These are phyloP conservation scores for Lactarius akahatsu DNA, from an alignment of 768 basidiomycete species.

Conservation along the genomic window DNA sequence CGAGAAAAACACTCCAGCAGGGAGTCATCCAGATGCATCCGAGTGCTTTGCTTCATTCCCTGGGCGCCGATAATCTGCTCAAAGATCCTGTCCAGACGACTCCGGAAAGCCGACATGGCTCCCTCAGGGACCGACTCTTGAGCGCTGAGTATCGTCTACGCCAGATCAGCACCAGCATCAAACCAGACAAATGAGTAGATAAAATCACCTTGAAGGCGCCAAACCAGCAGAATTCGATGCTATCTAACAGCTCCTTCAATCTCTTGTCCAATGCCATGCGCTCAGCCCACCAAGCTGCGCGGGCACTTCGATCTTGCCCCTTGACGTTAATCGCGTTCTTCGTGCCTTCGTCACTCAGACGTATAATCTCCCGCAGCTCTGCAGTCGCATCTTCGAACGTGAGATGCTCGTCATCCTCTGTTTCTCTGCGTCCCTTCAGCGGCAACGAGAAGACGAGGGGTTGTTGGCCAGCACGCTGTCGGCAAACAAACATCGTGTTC, in stretches of 20 bases:
- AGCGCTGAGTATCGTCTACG: constrained; percentile 62
- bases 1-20: constrained; percentile 87
- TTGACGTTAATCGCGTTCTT: constrained; percentile 71
- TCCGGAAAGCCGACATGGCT: constrained; percentile 56
- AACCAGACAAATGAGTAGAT: neutral
- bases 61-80: constrained; percentile 57
- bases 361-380: constrained; percentile 79
- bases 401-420: constrained; percentile 68
- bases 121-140: constrained; percentile 44
- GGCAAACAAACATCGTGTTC: constrained; percentile 78
- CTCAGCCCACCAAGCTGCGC: constrained; percentile 84
- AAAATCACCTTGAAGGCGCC: constrained; percentile 89
- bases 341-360: constrained; percentile 73
- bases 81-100: constrained; percentile 74
- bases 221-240: constrained; percentile 95
- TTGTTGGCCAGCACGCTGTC: constrained; percentile 58
- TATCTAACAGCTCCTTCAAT: constrained; percentile 69
- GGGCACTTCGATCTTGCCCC: constrained; percentile 60
- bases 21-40: constrained; percentile 62
- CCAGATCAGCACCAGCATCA: neutral
- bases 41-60: constrained; percentile 58
- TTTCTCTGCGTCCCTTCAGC: constrained; percentile 76
- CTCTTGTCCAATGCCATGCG: constrained; percentile 74
- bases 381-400: constrained; percentile 68
- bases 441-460: constrained; percentile 90